A percentile compares a stretch with the other conserved stretches of the same genome.
phyloP scores from a whole-genome alignment of 192 early-diverging fungal species.

The Cetraspora pellucida region DNA sequence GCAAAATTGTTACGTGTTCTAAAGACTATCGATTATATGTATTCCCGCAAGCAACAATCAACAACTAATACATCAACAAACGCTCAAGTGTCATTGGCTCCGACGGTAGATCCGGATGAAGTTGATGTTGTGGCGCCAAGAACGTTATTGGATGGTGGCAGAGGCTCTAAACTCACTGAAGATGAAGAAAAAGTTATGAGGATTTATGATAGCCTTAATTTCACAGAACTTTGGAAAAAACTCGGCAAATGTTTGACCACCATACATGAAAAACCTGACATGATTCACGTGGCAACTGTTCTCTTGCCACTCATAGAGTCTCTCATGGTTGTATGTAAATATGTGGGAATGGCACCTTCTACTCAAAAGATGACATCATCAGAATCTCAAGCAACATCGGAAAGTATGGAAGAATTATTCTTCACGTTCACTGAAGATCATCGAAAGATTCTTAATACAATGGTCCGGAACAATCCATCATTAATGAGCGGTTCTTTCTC shows the following conservation, averaged over 20 bases:
- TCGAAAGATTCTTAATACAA: slow-evolving; percentile 93
- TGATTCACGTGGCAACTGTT: slow-evolving; percentile 90
- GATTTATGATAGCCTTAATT: slow-evolving; percentile 56
- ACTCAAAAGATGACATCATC: slow-evolving; percentile 32
- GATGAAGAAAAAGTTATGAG: slow-evolving; percentile 54
- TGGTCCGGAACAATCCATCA: slow-evolving; percentile 96
- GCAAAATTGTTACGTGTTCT: slow-evolving; percentile 90
- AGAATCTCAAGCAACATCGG: slow-evolving; percentile 22
- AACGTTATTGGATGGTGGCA: slow-evolving; percentile 46
- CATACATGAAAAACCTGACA: slow-evolving; percentile 75
- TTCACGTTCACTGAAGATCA: slow-evolving; percentile 89
- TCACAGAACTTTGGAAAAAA: slow-evolving; percentile 74
- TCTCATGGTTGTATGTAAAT: slow-evolving; percentile 97
- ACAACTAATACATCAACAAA: slow-evolving; percentile 35
- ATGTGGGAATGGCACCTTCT: slow-evolving; percentile 58
- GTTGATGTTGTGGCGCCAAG: slow-evolving; percentile 41
- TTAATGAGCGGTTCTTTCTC: slow-evolving; percentile 97
- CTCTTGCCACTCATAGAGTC: slow-evolving; percentile 93
- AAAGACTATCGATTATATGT: slow-evolving; percentile 93
- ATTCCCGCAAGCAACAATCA: slow-evolving; percentile 50
- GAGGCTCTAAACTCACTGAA: slow-evolving; percentile 38
- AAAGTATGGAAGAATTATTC: slow-evolving; percentile 73
- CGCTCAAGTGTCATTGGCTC: slow-evolving; percentile 46
- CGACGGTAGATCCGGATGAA: slow-evolving; percentile 48
- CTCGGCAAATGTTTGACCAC: slow-evolving; percentile 73